Evolutionary conservation across 2,329 filamentous ascomycete genomes (phyloP).

Genomic region (Penicillium sp.): DNA sequence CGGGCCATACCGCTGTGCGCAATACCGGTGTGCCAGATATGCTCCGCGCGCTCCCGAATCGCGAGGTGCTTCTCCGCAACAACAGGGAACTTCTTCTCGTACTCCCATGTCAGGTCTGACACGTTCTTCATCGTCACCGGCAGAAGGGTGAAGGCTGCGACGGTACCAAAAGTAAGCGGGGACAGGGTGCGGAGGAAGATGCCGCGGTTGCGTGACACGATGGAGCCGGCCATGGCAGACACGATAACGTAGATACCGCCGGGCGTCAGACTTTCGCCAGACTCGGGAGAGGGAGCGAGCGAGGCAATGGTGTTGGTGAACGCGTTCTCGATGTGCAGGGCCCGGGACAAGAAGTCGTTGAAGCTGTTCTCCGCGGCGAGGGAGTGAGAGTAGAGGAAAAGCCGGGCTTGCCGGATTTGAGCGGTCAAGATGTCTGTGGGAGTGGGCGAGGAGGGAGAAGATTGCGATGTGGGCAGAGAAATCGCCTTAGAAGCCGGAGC

Average conservation of each 20-base stretch:
- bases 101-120: constrained; percentile 82
- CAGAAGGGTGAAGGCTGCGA: constrained; percentile 79
- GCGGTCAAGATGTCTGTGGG: constrained; percentile 86
- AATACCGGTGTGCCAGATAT: constrained; percentile 71
- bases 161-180: constrained; percentile 77
- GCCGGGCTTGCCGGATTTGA: constrained; percentile 76
- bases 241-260: constrained; percentile 91
- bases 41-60: constrained; percentile 67
- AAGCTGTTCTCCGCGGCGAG: constrained; percentile 75
- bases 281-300: constrained; percentile 81
- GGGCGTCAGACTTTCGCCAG: constrained; percentile 85
- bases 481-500: constrained; percentile 17
- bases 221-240: constrained; percentile 90
- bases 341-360: constrained; percentile 77
- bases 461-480: constrained; percentile 20
- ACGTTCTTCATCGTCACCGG: constrained; percentile 91
- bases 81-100: constrained; percentile 84
- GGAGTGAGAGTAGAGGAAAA: constrained; percentile 77
- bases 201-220: constrained; percentile 84
- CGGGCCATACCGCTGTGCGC: constrained; percentile 71
- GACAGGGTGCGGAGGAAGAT: constrained; percentile 75
- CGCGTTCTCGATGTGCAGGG: constrained; percentile 81
- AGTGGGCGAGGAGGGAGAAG: constrained; percentile 57
- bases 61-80: constrained; percentile 78
- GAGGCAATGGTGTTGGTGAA: constrained; percentile 89